Conservation (phyloP, 495 filamentous ascomycete genomes). For the Trichoderma reesei region DNA sequence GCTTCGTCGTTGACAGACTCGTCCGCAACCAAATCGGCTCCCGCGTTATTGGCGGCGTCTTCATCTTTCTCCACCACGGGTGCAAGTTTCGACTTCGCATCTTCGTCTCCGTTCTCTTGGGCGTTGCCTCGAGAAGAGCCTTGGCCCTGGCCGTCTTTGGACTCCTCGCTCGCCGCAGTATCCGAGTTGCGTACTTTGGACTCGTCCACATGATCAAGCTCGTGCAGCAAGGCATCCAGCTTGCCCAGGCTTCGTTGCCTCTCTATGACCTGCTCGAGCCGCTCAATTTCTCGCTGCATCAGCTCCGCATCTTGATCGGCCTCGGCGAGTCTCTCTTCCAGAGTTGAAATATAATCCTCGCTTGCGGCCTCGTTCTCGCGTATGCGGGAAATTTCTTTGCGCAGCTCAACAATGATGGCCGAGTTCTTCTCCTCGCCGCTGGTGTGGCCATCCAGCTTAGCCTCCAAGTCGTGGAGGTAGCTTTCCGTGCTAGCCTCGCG, state of each 20-base stretch:
- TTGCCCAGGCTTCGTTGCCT: slow-evolving; percentile 92
- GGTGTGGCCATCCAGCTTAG: slow-evolving; percentile 77
- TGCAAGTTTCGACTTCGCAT: neutral
- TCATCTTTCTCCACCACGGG: slow-evolving; percentile 22
- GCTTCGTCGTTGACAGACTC: slow-evolving; percentile 20
- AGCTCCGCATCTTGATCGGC: slow-evolving; percentile 91
- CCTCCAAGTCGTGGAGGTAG: slow-evolving; percentile 85
- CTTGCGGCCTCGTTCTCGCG: slow-evolving; percentile 80
- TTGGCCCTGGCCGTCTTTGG: slow-evolving; percentile 38
- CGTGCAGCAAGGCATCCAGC: slow-evolving; percentile 82
- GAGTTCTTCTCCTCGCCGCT: slow-evolving; percentile 88
- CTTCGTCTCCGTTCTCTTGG: slow-evolving; percentile 25
- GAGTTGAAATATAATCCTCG: slow-evolving; percentile 94
- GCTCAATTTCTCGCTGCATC: slow-evolving; percentile 92
- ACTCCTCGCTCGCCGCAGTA: slow-evolving; percentile 26
- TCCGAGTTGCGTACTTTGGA: slow-evolving; percentile 33
- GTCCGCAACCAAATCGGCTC: too few species aligned
- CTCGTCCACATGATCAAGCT: slow-evolving; percentile 73
- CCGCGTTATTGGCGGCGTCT: slow-evolving; percentile 24
- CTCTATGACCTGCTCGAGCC: slow-evolving; percentile 89
- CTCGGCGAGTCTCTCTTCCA: slow-evolving; percentile 93
- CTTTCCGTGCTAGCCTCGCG: slow-evolving; percentile 81
- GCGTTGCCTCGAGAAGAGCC: slow-evolving; percentile 41
- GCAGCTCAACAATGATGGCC: slow-evolving; percentile 73
- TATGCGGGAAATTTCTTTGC: slow-evolving; percentile 81